Base-by-base conservation (phyloP, 306 rosid genomes). In the Medicago ruthenica region DNA sequence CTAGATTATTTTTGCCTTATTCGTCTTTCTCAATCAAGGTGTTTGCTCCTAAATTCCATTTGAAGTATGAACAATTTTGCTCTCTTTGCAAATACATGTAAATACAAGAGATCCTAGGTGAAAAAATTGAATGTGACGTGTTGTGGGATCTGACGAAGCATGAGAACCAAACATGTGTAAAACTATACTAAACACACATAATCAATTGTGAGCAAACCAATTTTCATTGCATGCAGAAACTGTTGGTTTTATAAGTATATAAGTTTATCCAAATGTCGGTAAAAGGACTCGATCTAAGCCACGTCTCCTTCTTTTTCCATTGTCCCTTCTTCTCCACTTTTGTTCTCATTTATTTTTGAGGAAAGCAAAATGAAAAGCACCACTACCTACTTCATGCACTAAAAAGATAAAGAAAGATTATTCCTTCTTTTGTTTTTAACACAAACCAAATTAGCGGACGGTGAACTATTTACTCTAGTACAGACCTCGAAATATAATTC, bases 141-240 rank as follows among this genome's bases (percentile, higher is more conserved):
- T 12, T 34, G 48, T 36, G 74, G 70, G 60, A 73, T 73, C 47
- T 60, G 80, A 76, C 73, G 50, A 67, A 73, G 82, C 76, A 63
- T 18, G 80, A 55, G 41, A 14, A 50, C 14, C 41, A n/a, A 24
- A 55, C 86, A 50, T 22, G 65, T 85, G 89, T 71, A 67, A 50
- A 36, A 39, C 44, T 48, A 40, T 59, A 50, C 21, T 20, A 57
- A 78, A 27, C 27, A 78, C 88, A 81, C 88, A 45, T 69, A 24
- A 74, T 53, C 78, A 13, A 42, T 13, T 61, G 51, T 58, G 18
- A 17, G 21, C 69, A 20, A 73, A n/a, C 16, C 62, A 61, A 40
- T 15, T 31, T n/a, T 63, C 44, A 54, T 70, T 79, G 60, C 86
- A 82, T 76, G 83, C 86, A 79, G 58, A 76, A 79, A 24, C 70